Conservation (phyloP, 2,329 filamentous ascomycete species). For the Cordyceps cateniannulata region DNA sequence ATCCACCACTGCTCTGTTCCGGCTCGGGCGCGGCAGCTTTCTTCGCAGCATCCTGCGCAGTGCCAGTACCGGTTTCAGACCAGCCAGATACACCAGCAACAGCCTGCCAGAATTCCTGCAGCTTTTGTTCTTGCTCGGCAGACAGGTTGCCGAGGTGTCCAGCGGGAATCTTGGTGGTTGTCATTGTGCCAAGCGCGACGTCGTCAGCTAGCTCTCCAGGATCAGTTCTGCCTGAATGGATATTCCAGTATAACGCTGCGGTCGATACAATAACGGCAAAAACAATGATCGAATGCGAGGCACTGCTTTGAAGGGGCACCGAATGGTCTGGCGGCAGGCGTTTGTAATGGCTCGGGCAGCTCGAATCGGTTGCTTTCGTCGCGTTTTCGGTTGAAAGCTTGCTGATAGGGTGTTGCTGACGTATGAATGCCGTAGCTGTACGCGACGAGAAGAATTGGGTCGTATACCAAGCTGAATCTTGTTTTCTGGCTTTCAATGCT, state of each 20-base stretch:
- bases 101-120: conserved; percentile 78
- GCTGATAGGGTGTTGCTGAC: neutral
- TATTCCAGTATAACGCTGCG: neutral
- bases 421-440: neutral
- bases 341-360: neutral
- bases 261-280: neutral
- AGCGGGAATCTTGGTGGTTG: conserved; percentile 40
- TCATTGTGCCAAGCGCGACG: conserved; percentile 26
- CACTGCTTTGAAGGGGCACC: neutral
- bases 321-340: neutral
- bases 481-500: neutral
- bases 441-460: neutral
- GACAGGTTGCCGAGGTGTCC: conserved; percentile 84
- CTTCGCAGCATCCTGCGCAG: conserved; percentile 23
- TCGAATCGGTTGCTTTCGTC: neutral
- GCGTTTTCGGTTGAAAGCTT: neutral
- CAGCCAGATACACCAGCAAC: conserved; percentile 72
- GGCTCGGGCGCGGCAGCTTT: conserved; percentile 24
- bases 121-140: conserved; percentile 79
- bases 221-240: neutral
- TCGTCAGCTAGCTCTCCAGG: neutral
- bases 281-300: neutral
- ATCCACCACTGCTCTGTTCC: conserved; percentile 61
- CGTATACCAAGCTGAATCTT: neutral
- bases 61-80: conserved; percentile 18